These are phyloP conservation scores for Pseudisothecium myosuroides DNA, from an alignment of 225 moss, liverwort and hornwort species.

Conservation along the genomic window DNA sequence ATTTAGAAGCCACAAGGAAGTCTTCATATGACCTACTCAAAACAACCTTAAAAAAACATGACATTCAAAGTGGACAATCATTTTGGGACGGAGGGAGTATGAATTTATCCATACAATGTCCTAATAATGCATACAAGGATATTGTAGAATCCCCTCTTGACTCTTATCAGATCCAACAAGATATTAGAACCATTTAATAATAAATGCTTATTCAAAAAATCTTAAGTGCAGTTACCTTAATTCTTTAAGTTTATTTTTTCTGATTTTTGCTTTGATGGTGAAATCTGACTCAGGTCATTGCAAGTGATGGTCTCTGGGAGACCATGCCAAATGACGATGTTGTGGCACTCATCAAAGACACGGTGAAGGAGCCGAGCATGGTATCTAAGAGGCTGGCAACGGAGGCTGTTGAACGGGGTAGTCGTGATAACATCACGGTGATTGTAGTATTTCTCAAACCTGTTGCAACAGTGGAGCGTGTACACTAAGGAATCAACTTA, in stretches of 20 bases:
- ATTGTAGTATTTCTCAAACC: conserved; percentile 48
- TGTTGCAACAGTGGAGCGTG: conserved; percentile 51
- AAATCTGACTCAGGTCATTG: conserved; percentile 32
- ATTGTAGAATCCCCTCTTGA: not conserved
- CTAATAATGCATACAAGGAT: not conserved
- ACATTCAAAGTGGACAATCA: no score
- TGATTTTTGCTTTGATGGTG: not conserved
- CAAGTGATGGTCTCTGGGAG: conserved; percentile 66
- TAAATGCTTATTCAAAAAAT: not conserved
- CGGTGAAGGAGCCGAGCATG: conserved; percentile 63
- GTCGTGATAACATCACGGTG: conserved; percentile 52
- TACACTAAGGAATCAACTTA: conserved; percentile 8
- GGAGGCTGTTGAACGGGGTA: conserved; percentile 49
- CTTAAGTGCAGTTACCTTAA: not conserved
- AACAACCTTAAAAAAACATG: no score
- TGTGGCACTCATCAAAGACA: conserved; percentile 38
- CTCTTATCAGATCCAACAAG: not conserved
- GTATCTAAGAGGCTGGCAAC: conserved; percentile 55
- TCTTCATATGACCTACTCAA: no score
- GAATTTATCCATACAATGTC: not conserved
- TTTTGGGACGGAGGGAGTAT: not conserved
- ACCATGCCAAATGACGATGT: conserved; percentile 38
- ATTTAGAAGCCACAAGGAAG: no score
- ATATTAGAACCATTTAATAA: not conserved
- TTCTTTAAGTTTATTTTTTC: not conserved